Conservation (phyloP, 106 monocot species). For the Narthecium ossifragum region DNA sequence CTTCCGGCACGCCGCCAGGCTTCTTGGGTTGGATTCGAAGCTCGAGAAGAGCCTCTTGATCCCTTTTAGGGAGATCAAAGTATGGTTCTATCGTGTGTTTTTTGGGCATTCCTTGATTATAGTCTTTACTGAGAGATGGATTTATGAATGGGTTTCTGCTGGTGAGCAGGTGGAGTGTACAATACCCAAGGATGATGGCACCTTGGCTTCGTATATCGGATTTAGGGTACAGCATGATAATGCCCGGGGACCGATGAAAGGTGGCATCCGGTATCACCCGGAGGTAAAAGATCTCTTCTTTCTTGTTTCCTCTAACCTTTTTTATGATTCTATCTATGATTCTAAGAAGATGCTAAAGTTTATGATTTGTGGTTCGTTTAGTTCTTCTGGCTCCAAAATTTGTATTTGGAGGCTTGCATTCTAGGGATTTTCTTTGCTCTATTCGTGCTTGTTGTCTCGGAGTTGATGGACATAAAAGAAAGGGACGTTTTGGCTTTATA, state of each 20-base stretch:
- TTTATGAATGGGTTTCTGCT: background rate
- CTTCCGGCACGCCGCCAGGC: conserved; percentile 68
- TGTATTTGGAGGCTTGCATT: too few relatives aligned
- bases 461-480: too few relatives aligned
- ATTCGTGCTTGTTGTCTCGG: too few relatives aligned
- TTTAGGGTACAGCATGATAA: conserved; percentile 98
- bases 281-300: conserved; percentile 36
- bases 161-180: conserved; percentile 83
- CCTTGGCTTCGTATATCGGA: conserved; percentile 68
- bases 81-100: conserved; percentile 9
- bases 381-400: too few relatives aligned
- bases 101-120: background rate
- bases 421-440: too few relatives aligned
- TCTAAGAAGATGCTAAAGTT: too few relatives aligned
- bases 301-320: conserved; percentile 4
- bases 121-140: background rate
- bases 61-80: conserved; percentile 96
- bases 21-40: conserved; percentile 85
- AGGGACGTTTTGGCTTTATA: too few relatives aligned
- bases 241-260: conserved; percentile 95
- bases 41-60: conserved; percentile 90
- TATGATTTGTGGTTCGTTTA: too few relatives aligned
- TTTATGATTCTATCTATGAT: too few relatives aligned
- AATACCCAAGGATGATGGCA: conserved; percentile 89
- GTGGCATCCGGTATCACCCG: conserved; percentile 90